A percentile compares a stretch with the other conserved stretches of the same genome.
phyloP scores from a whole-genome alignment of 2,329 filamentous ascomycete species.

The Ceratocystis papillata region DNA sequence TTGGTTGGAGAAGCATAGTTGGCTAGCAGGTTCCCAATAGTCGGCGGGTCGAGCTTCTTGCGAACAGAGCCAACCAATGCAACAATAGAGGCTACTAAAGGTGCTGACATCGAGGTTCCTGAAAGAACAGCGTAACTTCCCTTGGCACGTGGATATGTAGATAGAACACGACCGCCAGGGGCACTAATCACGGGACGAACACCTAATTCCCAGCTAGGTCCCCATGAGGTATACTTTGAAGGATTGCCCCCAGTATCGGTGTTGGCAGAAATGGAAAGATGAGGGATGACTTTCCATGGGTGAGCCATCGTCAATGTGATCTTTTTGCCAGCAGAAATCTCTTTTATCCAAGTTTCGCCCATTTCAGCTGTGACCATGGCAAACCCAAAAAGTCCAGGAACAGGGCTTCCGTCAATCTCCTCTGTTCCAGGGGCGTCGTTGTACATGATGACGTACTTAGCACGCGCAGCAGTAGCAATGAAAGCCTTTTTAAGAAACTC shows the following conservation, averaged over 20 bases:
- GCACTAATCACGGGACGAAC: conserved; percentile 47
- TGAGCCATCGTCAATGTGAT: conserved; percentile 38
- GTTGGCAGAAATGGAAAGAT: conserved; percentile 33
- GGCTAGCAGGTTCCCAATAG: conserved; percentile 41
- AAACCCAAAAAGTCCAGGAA: conserved; percentile 31
- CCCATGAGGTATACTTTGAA: conserved; percentile 48
- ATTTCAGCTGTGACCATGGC: conserved; percentile 36
- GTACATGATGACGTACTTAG: conserved; percentile 51
- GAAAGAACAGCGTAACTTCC: conserved; percentile 41
- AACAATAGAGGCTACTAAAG: conserved; percentile 44
- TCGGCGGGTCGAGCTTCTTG: conserved; percentile 41
- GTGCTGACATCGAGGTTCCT: conserved; percentile 52
- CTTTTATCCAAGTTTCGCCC: conserved; percentile 37
- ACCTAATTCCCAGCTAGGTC: conserved; percentile 49
- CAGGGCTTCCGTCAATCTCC: conserved; percentile 30
- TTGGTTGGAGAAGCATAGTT: conserved; percentile 40
- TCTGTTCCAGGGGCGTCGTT: conserved; percentile 40
- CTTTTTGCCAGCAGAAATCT: conserved; percentile 36
- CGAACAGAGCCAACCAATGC: conserved; percentile 45
- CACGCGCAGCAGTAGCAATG: conserved; percentile 45
- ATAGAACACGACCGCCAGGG: conserved; percentile 48
- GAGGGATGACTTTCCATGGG: conserved; percentile 32
- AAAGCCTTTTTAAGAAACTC: conserved; percentile 44
- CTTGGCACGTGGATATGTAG: conserved; percentile 38
- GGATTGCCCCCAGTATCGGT: conserved; percentile 40